Conservation (phyloP, 129 eudicot species). For the Oenanthe sinensis region DNA sequence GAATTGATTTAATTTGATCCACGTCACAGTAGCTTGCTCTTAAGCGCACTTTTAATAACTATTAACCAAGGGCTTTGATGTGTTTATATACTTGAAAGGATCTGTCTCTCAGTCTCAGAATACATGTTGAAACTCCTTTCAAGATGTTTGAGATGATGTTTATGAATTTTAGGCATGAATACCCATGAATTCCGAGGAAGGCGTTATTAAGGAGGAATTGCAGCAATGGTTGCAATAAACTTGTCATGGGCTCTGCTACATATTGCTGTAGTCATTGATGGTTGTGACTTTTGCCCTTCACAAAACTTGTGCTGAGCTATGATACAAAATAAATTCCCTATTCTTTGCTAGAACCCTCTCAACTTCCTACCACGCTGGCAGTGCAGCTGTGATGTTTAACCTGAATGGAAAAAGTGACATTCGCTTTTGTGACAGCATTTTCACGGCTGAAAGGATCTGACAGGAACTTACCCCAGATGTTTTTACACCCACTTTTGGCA, state of each 20-base stretch:
- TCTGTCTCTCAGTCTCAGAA: neutral
- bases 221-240: too few species aligned
- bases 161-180: neutral
- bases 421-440: slow-evolving; percentile 93
- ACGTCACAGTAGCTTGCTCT: neutral
- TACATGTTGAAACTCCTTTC: neutral
- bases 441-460: slow-evolving; percentile 58
- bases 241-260: too few species aligned
- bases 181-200: neutral
- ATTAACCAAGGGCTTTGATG: neutral
- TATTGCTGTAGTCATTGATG: too few species aligned
- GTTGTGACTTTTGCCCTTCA: too few species aligned
- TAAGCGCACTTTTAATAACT: neutral
- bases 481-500: slow-evolving; percentile 6
- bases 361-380: too few species aligned
- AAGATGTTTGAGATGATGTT: neutral
- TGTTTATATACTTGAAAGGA: neutral
- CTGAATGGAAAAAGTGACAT: slow-evolving; percentile 60
- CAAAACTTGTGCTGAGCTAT: too few species aligned
- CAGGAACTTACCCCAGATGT: slow-evolving; percentile 86
- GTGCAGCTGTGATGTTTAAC: too few species aligned
- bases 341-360: too few species aligned
- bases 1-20: neutral
- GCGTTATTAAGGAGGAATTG: too few species aligned
- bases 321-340: too few species aligned